phyloP scores from a whole-genome alignment of 2,329 filamentous ascomycete genomes.

The Bimuria novae-zelandiae region DNA sequence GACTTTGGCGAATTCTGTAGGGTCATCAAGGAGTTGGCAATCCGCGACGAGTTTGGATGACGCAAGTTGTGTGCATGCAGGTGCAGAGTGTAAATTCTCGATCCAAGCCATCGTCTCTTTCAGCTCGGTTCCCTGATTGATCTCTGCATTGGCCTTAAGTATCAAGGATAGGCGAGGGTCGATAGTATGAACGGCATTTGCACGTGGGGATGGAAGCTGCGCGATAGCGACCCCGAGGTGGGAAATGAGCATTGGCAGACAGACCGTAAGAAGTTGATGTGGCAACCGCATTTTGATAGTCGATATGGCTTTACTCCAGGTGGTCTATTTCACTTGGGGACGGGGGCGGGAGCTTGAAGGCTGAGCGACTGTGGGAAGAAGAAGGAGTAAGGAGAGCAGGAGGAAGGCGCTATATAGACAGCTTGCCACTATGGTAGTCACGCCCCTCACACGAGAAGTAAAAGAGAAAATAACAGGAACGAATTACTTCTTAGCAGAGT shows the following conservation, averaged over 20 bases:
- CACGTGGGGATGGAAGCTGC: slow-evolving; percentile 1
- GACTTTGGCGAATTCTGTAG: slow-evolving; percentile 29
- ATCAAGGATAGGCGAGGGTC: slow-evolving; percentile 5
- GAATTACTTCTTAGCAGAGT: background rate
- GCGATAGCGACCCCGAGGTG: background rate
- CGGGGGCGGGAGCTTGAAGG: too few species aligned
- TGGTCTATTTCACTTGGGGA: too few species aligned
- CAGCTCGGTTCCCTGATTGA: slow-evolving; percentile 9
- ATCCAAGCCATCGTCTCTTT: slow-evolving; percentile 8
- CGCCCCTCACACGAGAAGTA: background rate
- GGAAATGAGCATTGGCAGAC: background rate
- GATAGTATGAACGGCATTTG: background rate
- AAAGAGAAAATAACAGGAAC: background rate
- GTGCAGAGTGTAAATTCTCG: slow-evolving; percentile 19
- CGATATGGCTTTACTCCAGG: background rate
- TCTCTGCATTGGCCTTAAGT: slow-evolving; percentile 5
- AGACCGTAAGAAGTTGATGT: background rate
- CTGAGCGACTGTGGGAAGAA: background rate
- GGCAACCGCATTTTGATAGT: background rate
- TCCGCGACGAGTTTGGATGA: slow-evolving; percentile 57
- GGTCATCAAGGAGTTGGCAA: slow-evolving; percentile 55
- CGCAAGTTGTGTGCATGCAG: slow-evolving; percentile 58
- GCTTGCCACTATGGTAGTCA: background rate
- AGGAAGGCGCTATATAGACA: background rate
- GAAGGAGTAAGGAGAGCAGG: background rate